Evolutionary conservation across 2,329 filamentous ascomycete genomes (phyloP).

Genomic region (Monilinia polystroma): DNA sequence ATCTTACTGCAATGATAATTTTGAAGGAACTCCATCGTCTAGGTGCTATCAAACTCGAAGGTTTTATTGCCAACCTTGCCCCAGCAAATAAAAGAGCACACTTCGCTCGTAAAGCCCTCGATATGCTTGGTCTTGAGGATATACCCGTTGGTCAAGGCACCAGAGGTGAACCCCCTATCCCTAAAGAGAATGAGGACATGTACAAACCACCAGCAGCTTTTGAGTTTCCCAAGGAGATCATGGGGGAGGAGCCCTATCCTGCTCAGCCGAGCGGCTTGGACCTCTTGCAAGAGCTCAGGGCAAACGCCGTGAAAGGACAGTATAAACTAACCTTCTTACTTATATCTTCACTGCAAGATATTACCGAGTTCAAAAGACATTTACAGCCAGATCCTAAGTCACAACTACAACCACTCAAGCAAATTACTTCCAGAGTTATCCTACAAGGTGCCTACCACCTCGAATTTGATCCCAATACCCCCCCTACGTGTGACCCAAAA

Average conservation of each 20-base stretch:
- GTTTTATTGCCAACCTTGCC: conserved; percentile 36
- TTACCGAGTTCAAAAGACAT: conserved; percentile 27
- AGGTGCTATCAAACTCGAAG: conserved; percentile 33
- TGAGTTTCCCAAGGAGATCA: conserved; percentile 34
- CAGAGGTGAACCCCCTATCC: not conserved
- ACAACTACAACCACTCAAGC: not conserved
- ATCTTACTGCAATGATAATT: conserved; percentile 36
- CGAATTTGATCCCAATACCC: not conserved
- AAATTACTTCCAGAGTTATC: conserved; percentile 28
- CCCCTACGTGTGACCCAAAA: not conserved
- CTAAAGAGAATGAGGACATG: not conserved
- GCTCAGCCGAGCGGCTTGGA: conserved; percentile 22
- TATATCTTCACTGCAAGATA: conserved; percentile 36
- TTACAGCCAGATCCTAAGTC: not conserved
- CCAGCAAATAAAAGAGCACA: conserved; percentile 30
- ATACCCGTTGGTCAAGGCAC: conserved; percentile 34
- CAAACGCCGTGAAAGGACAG: conserved; percentile 23
- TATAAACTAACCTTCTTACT: conserved; percentile 34
- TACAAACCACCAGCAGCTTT: conserved; percentile 24
- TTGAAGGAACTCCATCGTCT: conserved; percentile 37
- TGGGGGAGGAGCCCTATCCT: conserved; percentile 24
- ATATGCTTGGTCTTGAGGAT: conserved; percentile 29
- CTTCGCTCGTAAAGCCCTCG: conserved; percentile 33
- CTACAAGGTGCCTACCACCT: conserved; percentile 29
- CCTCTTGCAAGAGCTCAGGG: conserved; percentile 27